Percentiles rank a stretch among this genome's conserved stretches.
Conservation (phyloP, 2,329 filamentous ascomycete genomes). For the Magnaporthiopsis incrustans region DNA sequence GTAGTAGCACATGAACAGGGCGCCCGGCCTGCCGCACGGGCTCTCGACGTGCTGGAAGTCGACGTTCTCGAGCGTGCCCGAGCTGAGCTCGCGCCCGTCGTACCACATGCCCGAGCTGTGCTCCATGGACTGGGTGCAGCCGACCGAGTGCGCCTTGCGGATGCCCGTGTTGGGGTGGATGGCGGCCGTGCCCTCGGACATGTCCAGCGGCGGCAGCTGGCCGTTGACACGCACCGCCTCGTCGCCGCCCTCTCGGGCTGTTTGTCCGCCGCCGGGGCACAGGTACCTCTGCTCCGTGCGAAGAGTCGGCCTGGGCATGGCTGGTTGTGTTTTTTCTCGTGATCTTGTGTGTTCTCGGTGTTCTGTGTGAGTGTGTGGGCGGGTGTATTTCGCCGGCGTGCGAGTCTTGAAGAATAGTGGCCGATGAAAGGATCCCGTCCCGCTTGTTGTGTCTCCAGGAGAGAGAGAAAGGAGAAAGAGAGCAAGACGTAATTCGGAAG, state of each 20-base stretch:
- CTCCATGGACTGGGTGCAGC: conserved; percentile 6
- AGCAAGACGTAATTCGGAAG: neutral
- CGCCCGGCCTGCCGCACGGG: neutral
- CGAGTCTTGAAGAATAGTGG: no score
- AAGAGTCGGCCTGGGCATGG: neutral
- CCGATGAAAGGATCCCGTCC: neutral
- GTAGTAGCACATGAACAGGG: conserved; percentile 5
- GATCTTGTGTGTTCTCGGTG: neutral
- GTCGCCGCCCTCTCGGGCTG: neutral
- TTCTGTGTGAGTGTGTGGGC: neutral
- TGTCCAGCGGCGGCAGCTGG: neutral
- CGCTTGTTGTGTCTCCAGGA: neutral
- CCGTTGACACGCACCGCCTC: neutral
- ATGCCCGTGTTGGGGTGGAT: conserved; percentile 6
- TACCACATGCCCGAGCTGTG: conserved; percentile 7
- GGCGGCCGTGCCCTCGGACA: neutral
- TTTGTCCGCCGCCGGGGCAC: no score
- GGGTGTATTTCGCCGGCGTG: neutral
- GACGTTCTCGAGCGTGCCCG: conserved; percentile 4
- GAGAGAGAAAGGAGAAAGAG: no score
- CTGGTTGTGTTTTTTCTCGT: neutral
- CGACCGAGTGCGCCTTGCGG: conserved; percentile 3
- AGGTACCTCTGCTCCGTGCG: neutral
- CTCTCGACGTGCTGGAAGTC: neutral
- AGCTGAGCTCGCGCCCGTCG: conserved; percentile 1